A percentile compares a stretch with the other conserved stretches of the same genome.
Evolutionary conservation across 768 basidiomycete genomes (phyloP).

Genomic region (Serendipita sp.): DNA sequence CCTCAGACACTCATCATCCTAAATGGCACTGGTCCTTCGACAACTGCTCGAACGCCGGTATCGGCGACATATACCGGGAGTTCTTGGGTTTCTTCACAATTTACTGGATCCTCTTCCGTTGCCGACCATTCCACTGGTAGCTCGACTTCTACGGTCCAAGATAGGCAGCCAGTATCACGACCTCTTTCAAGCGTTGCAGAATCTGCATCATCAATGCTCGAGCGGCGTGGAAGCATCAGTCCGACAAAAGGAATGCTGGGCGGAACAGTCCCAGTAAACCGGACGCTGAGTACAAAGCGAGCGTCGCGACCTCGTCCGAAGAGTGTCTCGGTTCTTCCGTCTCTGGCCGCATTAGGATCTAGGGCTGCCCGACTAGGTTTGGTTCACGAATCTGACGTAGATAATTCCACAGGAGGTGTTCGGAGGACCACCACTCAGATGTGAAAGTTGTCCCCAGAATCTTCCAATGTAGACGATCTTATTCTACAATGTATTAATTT

Average conservation of each 20-base stretch:
- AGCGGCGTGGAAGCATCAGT: background rate
- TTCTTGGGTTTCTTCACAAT: background rate
- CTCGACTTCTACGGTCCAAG: background rate
- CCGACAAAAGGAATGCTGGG: slow-evolving; percentile 2
- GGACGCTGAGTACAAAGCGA: background rate
- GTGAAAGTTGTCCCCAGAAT: too few relatives aligned
- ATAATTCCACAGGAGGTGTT: too few relatives aligned
- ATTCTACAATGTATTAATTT: too few relatives aligned
- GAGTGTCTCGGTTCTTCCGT: background rate
- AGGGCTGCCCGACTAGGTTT: too few relatives aligned
- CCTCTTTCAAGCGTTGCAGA: background rate
- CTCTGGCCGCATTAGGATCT: background rate
- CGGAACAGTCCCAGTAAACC: background rate
- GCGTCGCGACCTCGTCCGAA: background rate
- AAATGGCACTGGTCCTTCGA: background rate
- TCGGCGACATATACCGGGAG: background rate
- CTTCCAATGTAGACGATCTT: too few relatives aligned
- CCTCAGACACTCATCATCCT: background rate
- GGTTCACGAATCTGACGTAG: too few relatives aligned
- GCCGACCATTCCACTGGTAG: background rate
- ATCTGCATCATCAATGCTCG: background rate
- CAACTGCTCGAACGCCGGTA: background rate
- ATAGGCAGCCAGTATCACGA: background rate
- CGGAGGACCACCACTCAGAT: too few relatives aligned
- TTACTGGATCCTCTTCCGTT: background rate